These are phyloP conservation scores for Beta macrorhiza DNA, from an alignment of 179 eudicot genomes.

Conservation along the genomic window DNA sequence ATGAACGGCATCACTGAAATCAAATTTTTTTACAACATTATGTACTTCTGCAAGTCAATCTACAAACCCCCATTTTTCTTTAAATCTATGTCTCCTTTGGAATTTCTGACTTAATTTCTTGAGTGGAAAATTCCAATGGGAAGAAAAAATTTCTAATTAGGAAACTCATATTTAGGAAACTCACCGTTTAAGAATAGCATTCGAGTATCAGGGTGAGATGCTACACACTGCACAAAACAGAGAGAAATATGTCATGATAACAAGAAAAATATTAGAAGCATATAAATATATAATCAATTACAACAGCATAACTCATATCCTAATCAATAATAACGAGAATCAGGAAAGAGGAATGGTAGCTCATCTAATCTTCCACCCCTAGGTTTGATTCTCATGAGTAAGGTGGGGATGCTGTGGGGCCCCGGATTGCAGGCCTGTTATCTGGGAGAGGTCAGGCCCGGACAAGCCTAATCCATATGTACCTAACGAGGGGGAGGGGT, in stretches of 20 bases:
- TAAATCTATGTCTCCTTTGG: not conserved
- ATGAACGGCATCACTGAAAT: not conserved
- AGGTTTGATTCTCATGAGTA: no score
- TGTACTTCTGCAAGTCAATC: not conserved
- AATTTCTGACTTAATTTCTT: not conserved
- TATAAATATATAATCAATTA: conserved; percentile 5
- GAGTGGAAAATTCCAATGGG: no score
- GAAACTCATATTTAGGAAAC: conserved; percentile 10
- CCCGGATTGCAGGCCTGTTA: no score
- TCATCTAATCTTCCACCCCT: no score
- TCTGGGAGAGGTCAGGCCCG: no score
- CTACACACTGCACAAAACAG: conserved; percentile 77
- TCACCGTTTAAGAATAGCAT: conserved; percentile 81
- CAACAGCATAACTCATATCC: not conserved
- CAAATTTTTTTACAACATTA: not conserved
- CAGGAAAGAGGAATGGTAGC: no score
- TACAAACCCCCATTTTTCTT: not conserved
- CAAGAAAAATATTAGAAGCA: not conserved
- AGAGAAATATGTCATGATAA: conserved; percentile 2
- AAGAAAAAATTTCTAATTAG: not conserved
- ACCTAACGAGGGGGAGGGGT: no score
- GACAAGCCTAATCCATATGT: no score
- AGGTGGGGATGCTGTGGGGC: no score
- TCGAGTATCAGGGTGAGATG: conserved; percentile 91
- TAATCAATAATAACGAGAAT: not conserved